Evolutionary conservation across 768 basidiomycete species (phyloP), one percentile per base, ranked within the genome.

Genomic region (Podaxis rugospora): DNA sequence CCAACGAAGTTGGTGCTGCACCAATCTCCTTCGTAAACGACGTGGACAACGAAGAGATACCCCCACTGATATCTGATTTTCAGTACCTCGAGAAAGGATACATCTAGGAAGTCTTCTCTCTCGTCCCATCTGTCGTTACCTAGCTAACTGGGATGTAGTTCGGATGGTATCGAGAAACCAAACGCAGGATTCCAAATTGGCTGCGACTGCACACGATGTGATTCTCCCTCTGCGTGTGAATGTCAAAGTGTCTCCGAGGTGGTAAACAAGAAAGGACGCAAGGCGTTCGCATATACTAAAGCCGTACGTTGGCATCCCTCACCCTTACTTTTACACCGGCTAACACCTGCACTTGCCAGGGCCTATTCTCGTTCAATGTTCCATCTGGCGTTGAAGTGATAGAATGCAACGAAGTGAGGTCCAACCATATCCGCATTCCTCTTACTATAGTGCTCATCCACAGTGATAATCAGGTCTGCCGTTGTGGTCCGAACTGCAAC

Each of bases 401-500:
- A 4, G 88, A 90, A 68, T 90, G 88, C 62, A 90, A 88, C 63
- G 72, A 78, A 67, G 88, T 85, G 66, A 51, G 76, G 46, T 6
- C 9, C 32, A 40, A 46, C 21, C 9, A 11, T 10, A 14, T 46
- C 14, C 3, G 27, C 9, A 1, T 52, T 49, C 16, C 55, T 23
- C 2, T 58, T 9, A 2, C 23, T 27, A 51, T 16, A 21, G 42
- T 55, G 47, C 37, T 16, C 16, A 28, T 37, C 6, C 54, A 49
- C 10, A 18, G 14, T 18, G 14, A 44, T 28, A 32, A 32, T 10
- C 51, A 83, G 82, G 66, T 70, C 27, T 88, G 87, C 57, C 53
- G 49, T 5, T 88, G 86, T 61, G 67, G 65, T 35, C 36, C 42
- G 7, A 64, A 55, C 2, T 90, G 88, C 64, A 71, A 65, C 2